phyloP scores from a whole-genome alignment of 805 yeast species.

The Spathaspora arborariae region DNA sequence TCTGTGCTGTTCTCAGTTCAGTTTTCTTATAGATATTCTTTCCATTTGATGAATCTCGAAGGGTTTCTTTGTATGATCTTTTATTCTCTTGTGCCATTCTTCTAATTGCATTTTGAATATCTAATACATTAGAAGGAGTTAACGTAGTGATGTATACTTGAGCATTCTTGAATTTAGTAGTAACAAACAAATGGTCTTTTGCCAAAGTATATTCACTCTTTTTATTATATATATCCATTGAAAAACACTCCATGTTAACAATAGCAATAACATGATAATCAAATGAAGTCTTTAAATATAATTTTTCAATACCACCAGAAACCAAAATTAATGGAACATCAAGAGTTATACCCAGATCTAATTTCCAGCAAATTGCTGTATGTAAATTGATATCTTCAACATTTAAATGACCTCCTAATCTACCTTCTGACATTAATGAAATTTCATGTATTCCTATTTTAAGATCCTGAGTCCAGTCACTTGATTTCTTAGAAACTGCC shows the following conservation, averaged over 20 bases:
- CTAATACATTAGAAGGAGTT: slow-evolving; percentile 78
- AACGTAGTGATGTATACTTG: slow-evolving; percentile 74
- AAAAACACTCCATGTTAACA: slow-evolving; percentile 44
- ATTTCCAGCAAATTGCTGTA: slow-evolving; percentile 71
- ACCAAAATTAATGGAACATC: slow-evolving; percentile 67
- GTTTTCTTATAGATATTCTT: not conserved
- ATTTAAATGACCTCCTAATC: slow-evolving; percentile 70
- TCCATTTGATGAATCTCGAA: slow-evolving; percentile 48
- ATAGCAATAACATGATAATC: slow-evolving; percentile 85
- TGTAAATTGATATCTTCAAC: slow-evolving; percentile 49
- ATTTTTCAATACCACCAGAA: slow-evolving; percentile 50
- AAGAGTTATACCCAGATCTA: slow-evolving; percentile 33
- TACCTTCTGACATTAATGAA: slow-evolving; percentile 59
- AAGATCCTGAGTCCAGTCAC: slow-evolving; percentile 69
- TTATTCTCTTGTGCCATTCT: slow-evolving; percentile 72
- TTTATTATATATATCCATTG: slow-evolving; percentile 65
- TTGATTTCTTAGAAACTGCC: slow-evolving; percentile 63
- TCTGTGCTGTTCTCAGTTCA: slow-evolving; percentile 3
- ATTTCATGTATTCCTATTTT: slow-evolving; percentile 55
- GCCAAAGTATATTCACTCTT: slow-evolving; percentile 44
- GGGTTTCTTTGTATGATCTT: slow-evolving; percentile 70
- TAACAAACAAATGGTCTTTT: slow-evolving; percentile 60
- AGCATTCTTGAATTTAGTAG: slow-evolving; percentile 46
- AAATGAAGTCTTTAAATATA: slow-evolving; percentile 63
- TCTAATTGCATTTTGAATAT: slow-evolving; percentile 65